Percentiles rank a stretch among this genome's conserved stretches.
These are phyloP conservation scores for Globisporangium lucens DNA, from an alignment of 352 stramenopile genomes.

Conservation along the genomic window DNA sequence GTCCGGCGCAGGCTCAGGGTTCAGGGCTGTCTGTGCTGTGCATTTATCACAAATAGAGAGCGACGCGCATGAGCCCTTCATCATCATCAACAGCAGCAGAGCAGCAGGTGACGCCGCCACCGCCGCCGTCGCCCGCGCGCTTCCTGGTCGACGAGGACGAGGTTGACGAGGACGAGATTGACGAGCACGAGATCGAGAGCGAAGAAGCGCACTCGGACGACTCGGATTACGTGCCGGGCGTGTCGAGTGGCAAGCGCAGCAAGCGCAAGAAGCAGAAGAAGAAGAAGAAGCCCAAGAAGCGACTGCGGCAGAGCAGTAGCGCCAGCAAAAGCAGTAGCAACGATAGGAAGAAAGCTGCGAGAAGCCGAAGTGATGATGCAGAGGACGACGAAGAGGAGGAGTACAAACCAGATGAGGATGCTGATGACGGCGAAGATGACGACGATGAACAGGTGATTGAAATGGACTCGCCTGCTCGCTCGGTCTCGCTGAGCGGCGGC, in stretches of 20 bases:
- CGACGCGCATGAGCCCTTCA: neutral
- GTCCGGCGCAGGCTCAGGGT: neutral
- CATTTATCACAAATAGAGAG: neutral
- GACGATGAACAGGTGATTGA: neutral
- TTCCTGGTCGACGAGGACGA: constrained; percentile 1
- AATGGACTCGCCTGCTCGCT: neutral
- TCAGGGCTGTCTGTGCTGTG: neutral
- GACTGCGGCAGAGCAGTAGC: constrained; percentile 8
- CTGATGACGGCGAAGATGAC: neutral
- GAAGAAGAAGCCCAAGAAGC: constrained; percentile 9
- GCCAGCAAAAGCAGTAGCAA: constrained; percentile 3
- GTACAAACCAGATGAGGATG: constrained; percentile 3
- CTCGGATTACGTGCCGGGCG: constrained; percentile 10
- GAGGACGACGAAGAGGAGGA: constrained; percentile 14
- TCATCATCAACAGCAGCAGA: neutral
- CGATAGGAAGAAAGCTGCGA: neutral
- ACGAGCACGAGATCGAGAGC: constrained; percentile 1
- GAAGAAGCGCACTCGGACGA: constrained; percentile 11
- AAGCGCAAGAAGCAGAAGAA: neutral
- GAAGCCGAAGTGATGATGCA: neutral
- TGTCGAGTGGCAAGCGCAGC: constrained; percentile 1
- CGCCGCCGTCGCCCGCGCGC: constrained; percentile 9
- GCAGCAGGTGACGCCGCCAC: constrained; percentile 7
- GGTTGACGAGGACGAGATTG: neutral
- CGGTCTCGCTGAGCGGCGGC: neutral